Conservation (phyloP, 306 rosid genomes). For the Trifolium repens region DNA sequence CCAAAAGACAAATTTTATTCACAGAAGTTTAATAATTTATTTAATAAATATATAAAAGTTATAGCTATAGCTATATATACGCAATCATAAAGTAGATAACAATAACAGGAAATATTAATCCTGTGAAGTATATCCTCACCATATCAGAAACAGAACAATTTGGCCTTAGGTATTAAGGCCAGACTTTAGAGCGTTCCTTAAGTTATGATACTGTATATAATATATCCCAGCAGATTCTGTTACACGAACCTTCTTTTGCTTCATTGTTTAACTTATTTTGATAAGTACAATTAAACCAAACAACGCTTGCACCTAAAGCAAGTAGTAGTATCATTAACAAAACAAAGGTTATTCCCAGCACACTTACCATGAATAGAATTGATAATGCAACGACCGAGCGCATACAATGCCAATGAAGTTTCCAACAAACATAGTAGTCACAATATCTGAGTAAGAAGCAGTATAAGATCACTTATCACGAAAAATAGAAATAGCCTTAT, state of each 20-base stretch:
- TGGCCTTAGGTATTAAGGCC: background rate
- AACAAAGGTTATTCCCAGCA: slow-evolving; percentile 35
- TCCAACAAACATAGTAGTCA: slow-evolving; percentile 87
- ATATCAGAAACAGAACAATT: no score
- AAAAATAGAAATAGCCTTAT: slow-evolving; percentile 18
- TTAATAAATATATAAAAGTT: background rate
- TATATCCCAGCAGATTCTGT: slow-evolving; percentile 3
- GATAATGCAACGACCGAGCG: slow-evolving; percentile 95
- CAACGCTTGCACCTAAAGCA: slow-evolving; percentile 28
- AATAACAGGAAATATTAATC: background rate
- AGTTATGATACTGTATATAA: background rate
- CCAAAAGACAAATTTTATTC: slow-evolving; percentile 26
- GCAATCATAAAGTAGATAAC: slow-evolving; percentile 17
- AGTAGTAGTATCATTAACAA: background rate
- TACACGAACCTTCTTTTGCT: background rate
- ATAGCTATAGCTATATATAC: background rate
- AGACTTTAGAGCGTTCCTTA: background rate
- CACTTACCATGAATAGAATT: slow-evolving; percentile 92
- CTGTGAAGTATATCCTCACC: no score
- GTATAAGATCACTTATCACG: slow-evolving; percentile 28
- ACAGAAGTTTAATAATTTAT: background rate
- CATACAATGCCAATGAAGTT: slow-evolving; percentile 92
- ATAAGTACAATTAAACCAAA: slow-evolving; percentile 24
- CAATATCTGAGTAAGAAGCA: slow-evolving; percentile 66
- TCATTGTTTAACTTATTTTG: background rate